phyloP scores from a whole-genome alignment of 2,329 filamentous ascomycete genomes.

The Moelleriella libera region DNA sequence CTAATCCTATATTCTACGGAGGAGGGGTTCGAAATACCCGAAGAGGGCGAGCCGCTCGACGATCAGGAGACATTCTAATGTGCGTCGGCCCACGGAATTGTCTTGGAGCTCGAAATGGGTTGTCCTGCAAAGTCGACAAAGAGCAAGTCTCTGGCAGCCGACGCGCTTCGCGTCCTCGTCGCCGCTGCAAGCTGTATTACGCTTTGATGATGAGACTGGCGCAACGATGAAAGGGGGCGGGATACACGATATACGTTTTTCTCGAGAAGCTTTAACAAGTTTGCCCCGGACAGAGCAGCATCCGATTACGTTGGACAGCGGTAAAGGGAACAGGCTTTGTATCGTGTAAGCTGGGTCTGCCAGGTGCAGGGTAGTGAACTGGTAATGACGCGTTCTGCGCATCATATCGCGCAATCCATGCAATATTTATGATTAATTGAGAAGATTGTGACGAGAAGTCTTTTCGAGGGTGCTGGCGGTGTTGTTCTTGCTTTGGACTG shows the following conservation, averaged over 20 bases:
- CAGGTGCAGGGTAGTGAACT: background rate
- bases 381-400: background rate
- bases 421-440: too few species aligned
- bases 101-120: too few species aligned
- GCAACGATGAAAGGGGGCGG: background rate
- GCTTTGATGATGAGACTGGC: constrained; percentile 2
- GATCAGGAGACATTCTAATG: constrained; percentile 68
- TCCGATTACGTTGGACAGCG: constrained; percentile 1
- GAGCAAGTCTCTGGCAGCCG: too few species aligned
- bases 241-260: constrained; percentile 1
- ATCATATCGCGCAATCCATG: background rate
- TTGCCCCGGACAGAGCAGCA: constrained; percentile 1
- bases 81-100: background rate
- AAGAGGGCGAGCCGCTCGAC: constrained; percentile 55
- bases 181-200: background rate
- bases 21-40: constrained; percentile 80
- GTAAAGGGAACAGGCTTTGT: background rate
- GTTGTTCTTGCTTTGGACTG: too few species aligned
- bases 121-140: too few species aligned
- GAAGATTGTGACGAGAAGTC: too few species aligned
- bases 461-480: too few species aligned
- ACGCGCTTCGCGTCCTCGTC: too few species aligned
- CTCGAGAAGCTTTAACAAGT: background rate
- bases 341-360: background rate
- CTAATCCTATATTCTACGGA: constrained; percentile 95